Base-by-base conservation (phyloP, 2,329 filamentous ascomycete genomes). In the Aureobasidium lini region DNA sequence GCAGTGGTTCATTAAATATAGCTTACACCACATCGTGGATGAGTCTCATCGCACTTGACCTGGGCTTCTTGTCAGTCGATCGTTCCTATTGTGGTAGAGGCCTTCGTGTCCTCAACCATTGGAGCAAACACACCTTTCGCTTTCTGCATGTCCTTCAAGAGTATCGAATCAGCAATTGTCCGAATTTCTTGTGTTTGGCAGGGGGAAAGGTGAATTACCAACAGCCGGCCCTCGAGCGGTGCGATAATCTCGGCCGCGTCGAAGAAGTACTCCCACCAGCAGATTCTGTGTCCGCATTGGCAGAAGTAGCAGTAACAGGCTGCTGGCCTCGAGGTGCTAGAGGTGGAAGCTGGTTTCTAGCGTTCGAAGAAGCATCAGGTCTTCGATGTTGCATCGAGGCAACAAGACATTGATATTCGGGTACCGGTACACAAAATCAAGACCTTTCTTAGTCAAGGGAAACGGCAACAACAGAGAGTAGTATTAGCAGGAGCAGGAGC, bases 21-120 rank as follows among this genome's bases (percentile, higher is more conserved):
- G 65, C 75, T 62, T 75, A 80, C 78, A 69, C 78, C 79, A 68
- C 81, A 83, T 65, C 74, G 74, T 58, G 80, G 81, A 65, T 78
- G 75, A 42, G 71, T 71, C 69, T 83, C 81, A 66, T 83, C 81
- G 67, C 81, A 83, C 75, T 83, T 83, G 23, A 82, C 79, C 67
- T 70, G 56, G 73, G 66, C 65, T 3, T n/a, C 48, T n/a, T 18
- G 39, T 62, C 47, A 64, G 57, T 42, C 18, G n/a, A 46, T 16
- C 39, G 18, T 16, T 42, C 39, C 6, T 16, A n/a, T 32, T 9
- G 18, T 39, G 6, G 13, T 23, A 34, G 39, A 54, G 28, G 37
- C 16, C 16, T 54, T 8, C 36, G 50, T 54, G 54, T 57, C 43
- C 23, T 57, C 54, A 36, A 40, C 23, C 40, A 18, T 31, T 29